These are phyloP conservation scores for Diaporthe ilicicola DNA, from an alignment of 2,329 filamentous ascomycete species.

Conservation along the genomic window DNA sequence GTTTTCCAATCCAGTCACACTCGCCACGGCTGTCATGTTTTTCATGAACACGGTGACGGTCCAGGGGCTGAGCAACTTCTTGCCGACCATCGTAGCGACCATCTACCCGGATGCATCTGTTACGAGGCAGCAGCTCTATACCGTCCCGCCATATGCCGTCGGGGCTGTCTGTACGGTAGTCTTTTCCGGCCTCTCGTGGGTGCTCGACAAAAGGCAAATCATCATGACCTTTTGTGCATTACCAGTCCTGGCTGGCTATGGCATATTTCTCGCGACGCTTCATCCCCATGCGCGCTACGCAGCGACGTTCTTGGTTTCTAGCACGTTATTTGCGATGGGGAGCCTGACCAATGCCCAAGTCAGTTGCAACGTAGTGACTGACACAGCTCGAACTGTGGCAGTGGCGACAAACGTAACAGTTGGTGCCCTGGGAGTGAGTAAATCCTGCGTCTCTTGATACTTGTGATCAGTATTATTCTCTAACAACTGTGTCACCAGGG, in stretches of 20 bases:
- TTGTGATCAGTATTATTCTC: background rate
- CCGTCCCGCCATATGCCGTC: conserved; percentile 74
- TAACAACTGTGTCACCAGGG: conserved; percentile 30
- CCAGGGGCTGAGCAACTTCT: conserved; percentile 76
- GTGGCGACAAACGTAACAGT: conserved; percentile 38
- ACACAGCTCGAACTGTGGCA: conserved; percentile 65
- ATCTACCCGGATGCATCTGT: conserved; percentile 69
- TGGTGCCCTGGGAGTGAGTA: conserved; percentile 1
- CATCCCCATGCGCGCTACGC: conserved; percentile 66
- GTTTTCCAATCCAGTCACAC: conserved; percentile 67
- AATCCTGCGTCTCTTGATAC: background rate
- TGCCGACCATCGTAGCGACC: conserved; percentile 73
- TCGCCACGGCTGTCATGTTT: conserved; percentile 64
- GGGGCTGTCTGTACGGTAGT: conserved; percentile 70
- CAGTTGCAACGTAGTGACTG: conserved; percentile 73
- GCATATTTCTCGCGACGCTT: conserved; percentile 69
- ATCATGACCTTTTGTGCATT: conserved; percentile 68
- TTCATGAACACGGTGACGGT: conserved; percentile 76
- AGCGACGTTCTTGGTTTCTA: conserved; percentile 72
- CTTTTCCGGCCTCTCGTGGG: conserved; percentile 66
- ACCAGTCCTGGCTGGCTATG: conserved; percentile 72
- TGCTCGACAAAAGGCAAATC: conserved; percentile 64
- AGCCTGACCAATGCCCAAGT: conserved; percentile 72
- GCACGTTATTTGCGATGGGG: conserved; percentile 69
- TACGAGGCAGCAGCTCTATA: conserved; percentile 72